These are phyloP conservation scores for Phytophthora idaei DNA, from an alignment of 352 stramenopile species.

Conservation along the genomic window DNA sequence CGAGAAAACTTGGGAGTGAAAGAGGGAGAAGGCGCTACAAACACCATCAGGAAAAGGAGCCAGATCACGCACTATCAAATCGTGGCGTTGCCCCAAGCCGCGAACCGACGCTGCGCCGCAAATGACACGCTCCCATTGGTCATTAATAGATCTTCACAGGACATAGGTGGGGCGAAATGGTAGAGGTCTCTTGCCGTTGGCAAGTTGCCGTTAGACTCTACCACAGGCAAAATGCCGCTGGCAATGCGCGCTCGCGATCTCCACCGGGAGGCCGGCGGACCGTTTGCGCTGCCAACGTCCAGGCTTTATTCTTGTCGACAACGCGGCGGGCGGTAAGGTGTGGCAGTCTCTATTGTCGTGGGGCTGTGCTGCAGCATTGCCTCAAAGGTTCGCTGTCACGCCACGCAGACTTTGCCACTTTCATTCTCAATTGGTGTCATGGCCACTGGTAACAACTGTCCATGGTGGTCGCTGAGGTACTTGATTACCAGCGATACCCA, in stretches of 20 bases:
- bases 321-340: slow-evolving; percentile 8
- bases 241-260: not conserved
- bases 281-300: slow-evolving; percentile 8
- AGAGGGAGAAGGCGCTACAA: slow-evolving; percentile 29
- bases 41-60: slow-evolving; percentile 28
- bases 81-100: slow-evolving; percentile 13
- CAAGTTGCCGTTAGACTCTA: slow-evolving; percentile 2
- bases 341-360: slow-evolving; percentile 1
- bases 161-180: slow-evolving; percentile 6
- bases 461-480: not conserved
- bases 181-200: slow-evolving; percentile 16
- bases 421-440: not conserved
- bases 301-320: slow-evolving; percentile 13
- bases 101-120: slow-evolving; percentile 19
- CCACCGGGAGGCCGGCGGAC: slow-evolving; percentile 4
- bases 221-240: not conserved
- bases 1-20: slow-evolving; percentile 40
- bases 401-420: not conserved
- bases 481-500: slow-evolving; percentile 7
- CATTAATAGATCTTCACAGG: slow-evolving; percentile 2
- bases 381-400: not conserved
- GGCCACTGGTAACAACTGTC: not conserved
- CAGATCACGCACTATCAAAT: slow-evolving; percentile 15
- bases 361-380: slow-evolving; percentile 2
- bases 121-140: slow-evolving; percentile 11